Evolutionary conservation across 345 rosid species (phyloP).

Genomic region (Psidium friedrichsthalianum): DNA sequence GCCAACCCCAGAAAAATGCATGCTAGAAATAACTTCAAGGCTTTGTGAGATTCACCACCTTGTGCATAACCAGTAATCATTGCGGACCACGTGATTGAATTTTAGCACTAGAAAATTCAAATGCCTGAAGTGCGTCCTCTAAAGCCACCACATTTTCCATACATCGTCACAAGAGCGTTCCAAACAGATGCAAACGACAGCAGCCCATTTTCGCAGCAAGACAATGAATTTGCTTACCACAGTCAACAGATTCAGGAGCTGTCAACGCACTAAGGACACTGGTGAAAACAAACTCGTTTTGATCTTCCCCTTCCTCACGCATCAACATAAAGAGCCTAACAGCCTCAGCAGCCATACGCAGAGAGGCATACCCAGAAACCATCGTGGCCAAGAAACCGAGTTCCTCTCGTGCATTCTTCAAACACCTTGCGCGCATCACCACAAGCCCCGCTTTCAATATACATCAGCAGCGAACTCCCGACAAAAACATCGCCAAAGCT

Average conservation of each 20-base stretch:
- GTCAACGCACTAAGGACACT: slow-evolving; percentile 57
- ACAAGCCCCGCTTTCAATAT: slow-evolving; percentile 55
- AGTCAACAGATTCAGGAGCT: slow-evolving; percentile 21
- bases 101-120: slow-evolving; percentile 50
- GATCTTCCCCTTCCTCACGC: slow-evolving; percentile 24
- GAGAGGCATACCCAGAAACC: slow-evolving; percentile 21
- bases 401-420: slow-evolving; percentile 34
- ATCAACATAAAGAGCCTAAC: slow-evolving; percentile 26
- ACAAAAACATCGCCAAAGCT: slow-evolving; percentile 62
- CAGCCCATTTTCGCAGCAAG: slow-evolving; percentile 35
- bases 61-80: slow-evolving; percentile 85
- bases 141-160: slow-evolving; percentile 38
- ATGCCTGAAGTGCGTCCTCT: slow-evolving; percentile 30
- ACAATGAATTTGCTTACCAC: slow-evolving; percentile 40
- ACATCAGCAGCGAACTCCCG: slow-evolving; percentile 58
- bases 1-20: slow-evolving; percentile 50
- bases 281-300: slow-evolving; percentile 59
- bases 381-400: slow-evolving; percentile 49
- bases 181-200: slow-evolving; percentile 27
- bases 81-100: slow-evolving; percentile 82
- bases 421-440: slow-evolving; percentile 42
- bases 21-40: slow-evolving; percentile 38
- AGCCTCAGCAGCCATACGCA: slow-evolving; percentile 19
- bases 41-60: slow-evolving; percentile 21
- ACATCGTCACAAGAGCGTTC: slow-evolving; percentile 59